phyloP scores from a whole-genome alignment of 2,329 filamentous ascomycete genomes.

The Aspergillus flavus region DNA sequence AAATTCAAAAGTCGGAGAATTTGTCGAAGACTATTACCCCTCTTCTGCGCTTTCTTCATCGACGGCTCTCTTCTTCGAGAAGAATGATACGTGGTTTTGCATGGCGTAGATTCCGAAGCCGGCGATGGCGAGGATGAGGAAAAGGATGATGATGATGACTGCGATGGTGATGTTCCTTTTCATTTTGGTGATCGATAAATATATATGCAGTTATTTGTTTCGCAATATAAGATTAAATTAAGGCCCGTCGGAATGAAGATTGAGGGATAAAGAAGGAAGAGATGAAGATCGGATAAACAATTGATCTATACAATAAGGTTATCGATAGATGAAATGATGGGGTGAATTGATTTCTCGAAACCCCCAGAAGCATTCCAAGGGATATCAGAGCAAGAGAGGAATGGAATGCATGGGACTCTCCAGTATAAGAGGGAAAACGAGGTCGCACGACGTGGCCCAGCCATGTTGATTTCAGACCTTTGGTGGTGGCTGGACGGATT shows the following conservation, averaged over 20 bases:
- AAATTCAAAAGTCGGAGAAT: background rate
- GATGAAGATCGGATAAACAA: background rate
- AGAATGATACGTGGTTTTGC: constrained; percentile 36
- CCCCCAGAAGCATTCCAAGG: constrained; percentile 12
- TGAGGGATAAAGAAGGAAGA: background rate
- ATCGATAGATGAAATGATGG: background rate
- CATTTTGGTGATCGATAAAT: constrained; percentile 28
- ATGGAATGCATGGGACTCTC: constrained; percentile 1
- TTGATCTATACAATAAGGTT: background rate
- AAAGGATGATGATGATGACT: constrained; percentile 53
- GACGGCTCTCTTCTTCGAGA: constrained; percentile 28
- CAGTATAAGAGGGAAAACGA: constrained; percentile 14
- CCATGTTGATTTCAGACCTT: constrained; percentile 21
- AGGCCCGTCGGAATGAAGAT: background rate
- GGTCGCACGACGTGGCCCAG: constrained; percentile 15
- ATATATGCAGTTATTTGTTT: background rate
- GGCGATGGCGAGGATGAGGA: constrained; percentile 48
- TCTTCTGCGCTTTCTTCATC: constrained; percentile 38
- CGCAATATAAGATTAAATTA: too few relatives aligned
- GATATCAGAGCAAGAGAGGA: constrained; percentile 7
- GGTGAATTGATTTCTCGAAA: background rate
- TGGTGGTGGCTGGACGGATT: constrained; percentile 18
- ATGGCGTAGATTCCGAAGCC: constrained; percentile 42
- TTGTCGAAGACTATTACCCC: constrained; percentile 8
- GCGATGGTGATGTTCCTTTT: constrained; percentile 52